These are phyloP conservation scores for Xylariaceae sp. DNA, from an alignment of 2,329 filamentous ascomycete species.

Conservation along the genomic window DNA sequence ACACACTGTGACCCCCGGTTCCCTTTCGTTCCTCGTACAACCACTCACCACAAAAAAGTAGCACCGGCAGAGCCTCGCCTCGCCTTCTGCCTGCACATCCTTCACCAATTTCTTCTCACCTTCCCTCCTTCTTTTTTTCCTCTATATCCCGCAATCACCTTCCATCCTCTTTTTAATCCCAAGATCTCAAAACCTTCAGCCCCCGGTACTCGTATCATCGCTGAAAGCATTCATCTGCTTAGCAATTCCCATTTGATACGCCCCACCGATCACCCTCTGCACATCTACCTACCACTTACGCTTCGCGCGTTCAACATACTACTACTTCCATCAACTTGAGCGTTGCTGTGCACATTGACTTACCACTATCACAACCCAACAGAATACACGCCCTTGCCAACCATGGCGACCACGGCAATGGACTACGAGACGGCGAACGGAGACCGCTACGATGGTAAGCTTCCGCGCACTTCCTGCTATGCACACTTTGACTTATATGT, in stretches of 20 bases:
- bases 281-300: conserved; percentile 3
- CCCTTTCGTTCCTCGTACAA: conserved; percentile 1
- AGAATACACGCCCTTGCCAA: conserved; percentile 26
- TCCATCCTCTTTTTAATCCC: background rate
- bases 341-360: conserved; percentile 26
- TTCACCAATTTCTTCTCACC: background rate
- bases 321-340: conserved; percentile 11
- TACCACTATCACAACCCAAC: conserved; percentile 25
- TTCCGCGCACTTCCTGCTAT: background rate
- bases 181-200: background rate
- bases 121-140: background rate
- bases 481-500: conserved; percentile 30
- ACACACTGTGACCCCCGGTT: conserved; percentile 10
- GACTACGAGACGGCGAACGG: conserved; percentile 74
- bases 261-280: conserved; percentile 10
- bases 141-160: background rate
- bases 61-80: conserved; percentile 14
- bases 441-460: conserved; percentile 70
- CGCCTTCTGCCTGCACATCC: background rate
- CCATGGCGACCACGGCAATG: conserved; percentile 71
- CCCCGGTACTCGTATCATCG: background rate
- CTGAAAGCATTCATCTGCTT: background rate
- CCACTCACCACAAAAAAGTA: conserved; percentile 11
- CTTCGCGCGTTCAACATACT: conserved; percentile 8
- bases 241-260: background rate